Evolutionary conservation across 2,329 filamentous ascomycete species (phyloP), one percentile per base, ranked within the genome.

Genomic region (Xylaria multiplex): DNA sequence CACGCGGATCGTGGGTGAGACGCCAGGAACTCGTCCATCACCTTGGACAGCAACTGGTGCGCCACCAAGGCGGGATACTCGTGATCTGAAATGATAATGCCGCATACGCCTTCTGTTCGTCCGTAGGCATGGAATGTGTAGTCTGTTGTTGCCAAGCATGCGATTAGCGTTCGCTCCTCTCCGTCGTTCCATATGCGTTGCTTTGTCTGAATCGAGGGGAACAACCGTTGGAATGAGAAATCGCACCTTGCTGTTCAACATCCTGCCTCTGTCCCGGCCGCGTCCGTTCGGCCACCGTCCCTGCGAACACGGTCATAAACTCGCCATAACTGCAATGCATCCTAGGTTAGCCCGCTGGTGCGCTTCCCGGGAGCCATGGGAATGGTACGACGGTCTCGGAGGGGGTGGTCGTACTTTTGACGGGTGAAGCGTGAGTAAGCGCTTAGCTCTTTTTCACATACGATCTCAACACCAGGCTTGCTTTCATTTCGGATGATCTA

Each of bases 261-360:
- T 93, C 92, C 80, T 96, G 92, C 77, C 93, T 86, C 80, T 93
- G 89, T 62, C 91, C 93, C n/a, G 90, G 87, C 66, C 85, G 84
- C 67, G 93, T 97, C 73, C 92, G 87, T 81, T 96, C 92, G 68
- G 95, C 95, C 55, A 97, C 91, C 19, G 91, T 95, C 81, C 93
- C 93, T 79, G 89, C 88, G 82, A 96, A 95, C 75, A 97, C 84
- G 63, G 89, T 91, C 89, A 97, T 92, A 84, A 96, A 88, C 72
- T 86, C 83, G 76, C 81, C 83, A 83, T 85, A 79, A 74, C 80
- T 81, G 70, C 55, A 46, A 40, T 60, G 37, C 16, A 55, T 35
- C 19, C 27, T 52, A n/a, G 19, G 69, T 74, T 40, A 74, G 71
- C 59, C 46, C 37, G 52, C 16, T 50, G 52, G 19, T 59, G 9